Conservation (phyloP, 345 rosid species). For the Moricandia arvensis region DNA sequence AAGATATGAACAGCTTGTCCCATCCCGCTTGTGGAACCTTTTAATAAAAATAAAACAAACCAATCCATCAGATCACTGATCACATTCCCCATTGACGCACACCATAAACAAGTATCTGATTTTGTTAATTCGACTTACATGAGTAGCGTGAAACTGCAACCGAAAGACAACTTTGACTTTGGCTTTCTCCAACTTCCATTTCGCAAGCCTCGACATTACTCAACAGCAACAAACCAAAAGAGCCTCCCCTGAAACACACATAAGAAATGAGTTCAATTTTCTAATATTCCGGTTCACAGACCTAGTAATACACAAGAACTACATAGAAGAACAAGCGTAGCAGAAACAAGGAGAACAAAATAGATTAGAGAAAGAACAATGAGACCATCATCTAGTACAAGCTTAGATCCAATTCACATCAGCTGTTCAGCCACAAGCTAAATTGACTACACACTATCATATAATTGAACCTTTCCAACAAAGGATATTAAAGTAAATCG, state of each 20-base stretch:
- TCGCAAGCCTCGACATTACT: slow-evolving; percentile 79
- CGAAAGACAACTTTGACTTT: slow-evolving; percentile 96
- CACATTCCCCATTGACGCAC: neutral
- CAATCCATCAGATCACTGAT: slow-evolving; percentile 11
- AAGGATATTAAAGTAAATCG: slow-evolving; percentile 20
- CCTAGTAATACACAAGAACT: neutral
- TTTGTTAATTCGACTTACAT: slow-evolving; percentile 50
- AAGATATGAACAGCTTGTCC: slow-evolving; percentile 92
- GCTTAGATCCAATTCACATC: slow-evolving; percentile 22
- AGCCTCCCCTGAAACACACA: slow-evolving; percentile 43
- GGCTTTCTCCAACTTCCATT: slow-evolving; percentile 92
- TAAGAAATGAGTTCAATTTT: slow-evolving; percentile 14
- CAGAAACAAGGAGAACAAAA: neutral
- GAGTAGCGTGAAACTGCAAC: slow-evolving; percentile 92
- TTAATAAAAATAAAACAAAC: slow-evolving; percentile 7
- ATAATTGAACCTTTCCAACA: slow-evolving; percentile 1
- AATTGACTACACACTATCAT: neutral
- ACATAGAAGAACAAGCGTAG: neutral
- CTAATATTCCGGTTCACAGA: neutral
- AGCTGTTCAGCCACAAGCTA: neutral
- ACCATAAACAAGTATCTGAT: neutral
- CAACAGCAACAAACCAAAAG: slow-evolving; percentile 27
- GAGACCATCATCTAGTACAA: neutral
- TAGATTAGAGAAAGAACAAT: neutral
- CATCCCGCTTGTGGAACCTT: slow-evolving; percentile 94